Conservation (phyloP, 2,329 filamentous ascomycete species). For the Curvularia sp. region DNA sequence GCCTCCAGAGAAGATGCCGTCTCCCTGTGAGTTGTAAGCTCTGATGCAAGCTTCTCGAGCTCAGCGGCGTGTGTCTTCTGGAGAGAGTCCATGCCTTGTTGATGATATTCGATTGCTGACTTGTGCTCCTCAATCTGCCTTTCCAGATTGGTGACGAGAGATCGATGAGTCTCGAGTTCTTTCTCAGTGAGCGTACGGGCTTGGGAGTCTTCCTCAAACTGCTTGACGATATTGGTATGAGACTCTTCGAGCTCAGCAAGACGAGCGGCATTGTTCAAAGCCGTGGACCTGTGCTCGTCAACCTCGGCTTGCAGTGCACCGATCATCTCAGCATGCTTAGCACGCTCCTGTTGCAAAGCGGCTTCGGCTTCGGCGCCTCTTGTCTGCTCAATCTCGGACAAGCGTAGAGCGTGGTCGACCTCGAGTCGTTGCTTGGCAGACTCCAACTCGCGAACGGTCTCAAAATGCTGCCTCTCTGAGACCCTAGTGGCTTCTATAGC, state of each 20-base stretch:
- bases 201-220: slow-evolving; percentile 71
- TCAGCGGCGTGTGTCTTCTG: slow-evolving; percentile 63
- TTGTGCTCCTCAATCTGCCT: slow-evolving; percentile 65
- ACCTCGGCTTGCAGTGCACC: slow-evolving; percentile 74
- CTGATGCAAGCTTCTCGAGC: slow-evolving; percentile 57
- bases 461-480: slow-evolving; percentile 75
- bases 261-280: slow-evolving; percentile 71
- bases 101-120: slow-evolving; percentile 61
- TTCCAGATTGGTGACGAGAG: slow-evolving; percentile 63
- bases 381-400: slow-evolving; percentile 43
- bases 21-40: slow-evolving; percentile 43
- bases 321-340: slow-evolving; percentile 60
- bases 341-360: slow-evolving; percentile 52
- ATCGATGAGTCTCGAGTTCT: slow-evolving; percentile 60
- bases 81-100: slow-evolving; percentile 61
- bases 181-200: slow-evolving; percentile 64
- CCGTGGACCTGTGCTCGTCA: slow-evolving; percentile 78
- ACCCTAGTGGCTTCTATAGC: slow-evolving; percentile 73
- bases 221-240: slow-evolving; percentile 69
- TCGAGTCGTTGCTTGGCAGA: slow-evolving; percentile 57
- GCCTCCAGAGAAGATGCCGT: slow-evolving; percentile 58
- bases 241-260: slow-evolving; percentile 77
- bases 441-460: slow-evolving; percentile 78
- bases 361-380: slow-evolving; percentile 38
- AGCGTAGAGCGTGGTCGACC: slow-evolving; percentile 39